Percentiles rank a stretch among this genome's conserved stretches.
These are phyloP conservation scores for Cucumis cinereus DNA, from an alignment of 306 rosid genomes.

Conservation along the genomic window DNA sequence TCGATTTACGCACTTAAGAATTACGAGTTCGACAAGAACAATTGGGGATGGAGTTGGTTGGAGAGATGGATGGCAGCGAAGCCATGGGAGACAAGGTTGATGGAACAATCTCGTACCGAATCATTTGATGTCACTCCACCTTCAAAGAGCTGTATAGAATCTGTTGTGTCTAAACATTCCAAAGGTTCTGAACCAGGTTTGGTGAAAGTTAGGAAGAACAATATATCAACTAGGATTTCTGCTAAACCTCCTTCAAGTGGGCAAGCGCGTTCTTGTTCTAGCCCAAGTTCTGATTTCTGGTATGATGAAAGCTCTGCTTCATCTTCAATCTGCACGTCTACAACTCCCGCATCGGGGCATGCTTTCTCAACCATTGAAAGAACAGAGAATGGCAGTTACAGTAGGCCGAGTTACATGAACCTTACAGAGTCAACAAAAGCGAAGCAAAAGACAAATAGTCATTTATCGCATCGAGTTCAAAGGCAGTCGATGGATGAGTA, in stretches of 20 bases:
- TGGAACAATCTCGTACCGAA: constrained; percentile 57
- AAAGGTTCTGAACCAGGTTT: constrained; percentile 34
- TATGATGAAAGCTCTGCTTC: constrained; percentile 87
- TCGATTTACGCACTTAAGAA: constrained; percentile 33
- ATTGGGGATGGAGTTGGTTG: constrained; percentile 96
- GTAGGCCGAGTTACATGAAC: constrained; percentile 76
- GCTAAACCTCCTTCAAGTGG: constrained; percentile 61
- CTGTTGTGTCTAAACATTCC: constrained; percentile 24
- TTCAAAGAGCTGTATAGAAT: constrained; percentile 37
- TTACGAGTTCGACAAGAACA: constrained; percentile 44
- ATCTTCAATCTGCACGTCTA: constrained; percentile 77
- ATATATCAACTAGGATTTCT: constrained; percentile 68
- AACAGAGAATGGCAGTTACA: constrained; percentile 43
- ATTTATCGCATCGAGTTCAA: constrained; percentile 39
- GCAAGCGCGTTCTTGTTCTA: constrained; percentile 70
- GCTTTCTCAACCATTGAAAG: constrained; percentile 47
- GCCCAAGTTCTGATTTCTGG: constrained; percentile 85
- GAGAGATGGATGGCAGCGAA: constrained; percentile 99
- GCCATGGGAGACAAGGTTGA: constrained; percentile 93
- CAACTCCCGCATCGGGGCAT: constrained; percentile 70
- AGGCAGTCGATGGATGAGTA: constrained; percentile 97
- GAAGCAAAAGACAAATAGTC: constrained; percentile 34
- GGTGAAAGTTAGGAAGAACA: constrained; percentile 68
- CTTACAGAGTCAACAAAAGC: constrained; percentile 76
- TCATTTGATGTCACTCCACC: constrained; percentile 48